These are phyloP conservation scores for Termitomyces sp. DNA, from an alignment of 768 basidiomycete genomes.

Conservation along the genomic window DNA sequence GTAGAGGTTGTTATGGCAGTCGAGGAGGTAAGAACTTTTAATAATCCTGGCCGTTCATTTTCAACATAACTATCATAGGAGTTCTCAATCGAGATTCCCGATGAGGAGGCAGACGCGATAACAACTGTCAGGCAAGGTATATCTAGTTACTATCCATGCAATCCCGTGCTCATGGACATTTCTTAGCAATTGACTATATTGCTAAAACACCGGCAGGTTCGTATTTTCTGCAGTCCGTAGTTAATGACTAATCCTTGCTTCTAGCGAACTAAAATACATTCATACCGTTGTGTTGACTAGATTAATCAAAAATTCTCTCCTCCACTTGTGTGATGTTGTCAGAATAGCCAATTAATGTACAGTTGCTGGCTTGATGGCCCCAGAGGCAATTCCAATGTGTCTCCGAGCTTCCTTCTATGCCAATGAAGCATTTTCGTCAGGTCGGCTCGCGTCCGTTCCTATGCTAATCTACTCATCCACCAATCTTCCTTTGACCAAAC, in stretches of 20 bases:
- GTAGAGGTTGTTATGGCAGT: constrained; percentile 99
- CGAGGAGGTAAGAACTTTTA: constrained; percentile 61
- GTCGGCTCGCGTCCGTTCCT: no score
- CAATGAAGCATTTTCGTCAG: not conserved
- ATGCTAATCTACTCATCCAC: no score
- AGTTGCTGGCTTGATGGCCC: not conserved
- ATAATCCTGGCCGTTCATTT: constrained; percentile 1
- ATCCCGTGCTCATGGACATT: constrained; percentile 11
- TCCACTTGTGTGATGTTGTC: not conserved
- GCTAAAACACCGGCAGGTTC: constrained; percentile 86
- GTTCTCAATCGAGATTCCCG: constrained; percentile 96
- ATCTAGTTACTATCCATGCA: constrained; percentile 12
- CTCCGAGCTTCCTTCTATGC: not conserved
- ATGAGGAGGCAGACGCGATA: constrained; percentile 93
- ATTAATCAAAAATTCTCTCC: not conserved
- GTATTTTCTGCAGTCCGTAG: not conserved
- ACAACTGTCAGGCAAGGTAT: constrained; percentile 86
- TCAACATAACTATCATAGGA: constrained; percentile 47
- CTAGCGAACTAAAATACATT: not conserved
- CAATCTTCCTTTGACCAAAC: not conserved
- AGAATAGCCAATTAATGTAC: not conserved
- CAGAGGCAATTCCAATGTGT: not conserved
- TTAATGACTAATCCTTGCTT: not conserved
- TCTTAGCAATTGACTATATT: constrained; percentile 89
- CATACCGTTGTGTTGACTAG: not conserved